phyloP scores from a whole-genome alignment of 1,284 basidiomycete genomes.

The Tilletia setariae region DNA sequence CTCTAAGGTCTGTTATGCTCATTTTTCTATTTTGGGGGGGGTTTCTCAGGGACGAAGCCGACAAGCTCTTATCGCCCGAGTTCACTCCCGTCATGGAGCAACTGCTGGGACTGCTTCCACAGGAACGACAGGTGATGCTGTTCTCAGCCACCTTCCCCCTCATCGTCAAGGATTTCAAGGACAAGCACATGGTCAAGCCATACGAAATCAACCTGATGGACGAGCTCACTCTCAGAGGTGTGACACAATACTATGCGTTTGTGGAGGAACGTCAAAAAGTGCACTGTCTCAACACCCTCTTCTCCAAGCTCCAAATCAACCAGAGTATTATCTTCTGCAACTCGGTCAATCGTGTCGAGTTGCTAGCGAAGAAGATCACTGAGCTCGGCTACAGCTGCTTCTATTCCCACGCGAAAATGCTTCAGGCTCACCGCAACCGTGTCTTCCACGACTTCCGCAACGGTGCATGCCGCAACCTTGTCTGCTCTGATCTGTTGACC shows the following conservation, averaged over 20 bases:
- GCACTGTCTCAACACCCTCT: constrained; percentile 94
- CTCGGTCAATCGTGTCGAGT: constrained; percentile 97
- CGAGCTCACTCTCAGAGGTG: constrained; percentile 94
- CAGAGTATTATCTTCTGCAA: constrained; percentile 99
- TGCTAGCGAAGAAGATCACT: constrained; percentile 97
- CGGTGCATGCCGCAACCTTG: constrained; percentile 94
- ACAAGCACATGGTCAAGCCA: constrained; percentile 94
- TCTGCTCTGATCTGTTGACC: constrained; percentile 90
- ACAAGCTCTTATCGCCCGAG: constrained; percentile 94
- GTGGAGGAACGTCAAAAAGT: constrained; percentile 99
- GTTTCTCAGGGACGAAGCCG: constrained; percentile 83
- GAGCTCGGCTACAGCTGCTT: constrained; percentile 99
- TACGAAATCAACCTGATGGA: constrained; percentile 99
- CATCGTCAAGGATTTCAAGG: constrained; percentile 99
- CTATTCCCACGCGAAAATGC: constrained; percentile 99
- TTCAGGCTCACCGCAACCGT: constrained; percentile 94
- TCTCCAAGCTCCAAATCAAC: constrained; percentile 98
- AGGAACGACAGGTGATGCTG: constrained; percentile 92
- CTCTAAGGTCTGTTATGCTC: too few species aligned
- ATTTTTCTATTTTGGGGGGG: too few species aligned
- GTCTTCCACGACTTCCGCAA: constrained; percentile 99
- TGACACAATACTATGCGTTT: constrained; percentile 98
- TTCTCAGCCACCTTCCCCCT: constrained; percentile 98
- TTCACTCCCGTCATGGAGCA: constrained; percentile 99
- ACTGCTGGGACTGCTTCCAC: constrained; percentile 77